These are phyloP conservation scores for Fomitopsis betulina DNA, from an alignment of 1,284 basidiomycete genomes.

Conservation along the genomic window DNA sequence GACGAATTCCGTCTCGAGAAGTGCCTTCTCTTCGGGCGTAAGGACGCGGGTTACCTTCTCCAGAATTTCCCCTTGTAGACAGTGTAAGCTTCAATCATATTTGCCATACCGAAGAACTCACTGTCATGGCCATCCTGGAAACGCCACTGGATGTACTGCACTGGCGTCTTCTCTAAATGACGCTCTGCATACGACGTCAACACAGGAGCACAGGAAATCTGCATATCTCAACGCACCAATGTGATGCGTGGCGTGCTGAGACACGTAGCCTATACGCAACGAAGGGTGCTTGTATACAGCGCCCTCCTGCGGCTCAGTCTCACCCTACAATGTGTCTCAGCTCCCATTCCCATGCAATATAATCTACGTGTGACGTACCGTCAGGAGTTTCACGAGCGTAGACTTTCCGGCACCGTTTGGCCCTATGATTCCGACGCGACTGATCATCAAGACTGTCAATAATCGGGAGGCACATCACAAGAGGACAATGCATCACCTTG, in stretches of 20 bases:
- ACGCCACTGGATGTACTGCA: conserved; percentile 97
- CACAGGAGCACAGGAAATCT: conserved; percentile 6
- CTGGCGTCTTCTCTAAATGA: conserved; percentile 93
- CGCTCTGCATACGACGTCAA: conserved; percentile 50
- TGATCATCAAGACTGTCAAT: conserved; percentile 26
- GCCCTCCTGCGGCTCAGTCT: conserved; percentile 91
- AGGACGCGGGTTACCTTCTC: conserved; percentile 91
- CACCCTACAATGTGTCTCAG: conserved; percentile 56
- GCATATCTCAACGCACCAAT: conserved; percentile 47
- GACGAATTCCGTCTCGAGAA: conserved; percentile 87
- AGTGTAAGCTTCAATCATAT: neutral
- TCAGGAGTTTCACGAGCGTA: conserved; percentile 96
- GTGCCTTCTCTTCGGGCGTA: conserved; percentile 81
- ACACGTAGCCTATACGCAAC: conserved; percentile 95
- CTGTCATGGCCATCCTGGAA: conserved; percentile 99
- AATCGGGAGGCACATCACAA: conserved; percentile 7
- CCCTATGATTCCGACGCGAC: conserved; percentile 87
- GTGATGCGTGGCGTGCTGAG: conserved; percentile 97
- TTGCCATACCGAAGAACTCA: conserved; percentile 34
- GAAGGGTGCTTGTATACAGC: conserved; percentile 95
- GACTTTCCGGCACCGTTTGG: conserved; percentile 94
- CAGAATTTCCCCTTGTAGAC: conserved; percentile 68
- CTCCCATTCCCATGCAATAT: conserved; percentile 2
- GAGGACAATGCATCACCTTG: conserved; percentile 49
- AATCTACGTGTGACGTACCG: conserved; percentile 41